These are phyloP conservation scores for Neurospora africana DNA, from an alignment of 495 filamentous ascomycete genomes.

Conservation along the genomic window DNA sequence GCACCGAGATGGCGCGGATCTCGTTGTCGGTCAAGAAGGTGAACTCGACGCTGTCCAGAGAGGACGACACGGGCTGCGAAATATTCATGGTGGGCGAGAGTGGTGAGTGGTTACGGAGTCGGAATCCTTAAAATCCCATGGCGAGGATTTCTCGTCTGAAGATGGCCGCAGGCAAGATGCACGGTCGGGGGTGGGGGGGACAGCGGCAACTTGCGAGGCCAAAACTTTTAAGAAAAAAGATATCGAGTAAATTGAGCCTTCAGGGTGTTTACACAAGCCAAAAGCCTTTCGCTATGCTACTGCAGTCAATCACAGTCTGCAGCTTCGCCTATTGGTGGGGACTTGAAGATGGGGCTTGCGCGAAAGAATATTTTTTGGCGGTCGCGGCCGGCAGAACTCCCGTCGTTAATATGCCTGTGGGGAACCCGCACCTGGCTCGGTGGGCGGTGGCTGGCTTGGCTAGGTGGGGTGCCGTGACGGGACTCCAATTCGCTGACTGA, in stretches of 20 bases:
- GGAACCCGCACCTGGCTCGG: not conserved
- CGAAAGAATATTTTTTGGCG: slow-evolving; percentile 31
- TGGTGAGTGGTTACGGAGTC: not conserved
- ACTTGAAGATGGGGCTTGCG: slow-evolving; percentile 11
- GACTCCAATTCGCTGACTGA: not conserved
- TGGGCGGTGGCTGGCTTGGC: not conserved
- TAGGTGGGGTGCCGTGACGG: too few relatives aligned
- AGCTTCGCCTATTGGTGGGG: slow-evolving; percentile 20
- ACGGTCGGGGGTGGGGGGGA: not conserved
- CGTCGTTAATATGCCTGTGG: slow-evolving; percentile 4
- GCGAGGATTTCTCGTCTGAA: not conserved
- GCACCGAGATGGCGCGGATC: slow-evolving; percentile 81
- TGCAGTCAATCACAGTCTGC: slow-evolving; percentile 9
- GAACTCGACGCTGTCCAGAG: slow-evolving; percentile 84
- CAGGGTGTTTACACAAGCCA: not conserved
- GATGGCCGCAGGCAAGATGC: not conserved
- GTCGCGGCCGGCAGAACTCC: slow-evolving; percentile 18
- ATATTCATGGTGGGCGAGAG: slow-evolving; percentile 55
- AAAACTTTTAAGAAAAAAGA: not conserved
- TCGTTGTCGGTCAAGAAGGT: slow-evolving; percentile 68
- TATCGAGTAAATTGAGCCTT: not conserved
- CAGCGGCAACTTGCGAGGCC: not conserved
- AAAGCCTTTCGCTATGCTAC: not conserved
- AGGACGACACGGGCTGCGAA: slow-evolving; percentile 75
- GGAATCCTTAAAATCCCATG: not conserved